Evolutionary conservation across 1,284 basidiomycete genomes (phyloP), one percentile per base, ranked within the genome.

Genomic region (Sphagnurus paluster): DNA sequence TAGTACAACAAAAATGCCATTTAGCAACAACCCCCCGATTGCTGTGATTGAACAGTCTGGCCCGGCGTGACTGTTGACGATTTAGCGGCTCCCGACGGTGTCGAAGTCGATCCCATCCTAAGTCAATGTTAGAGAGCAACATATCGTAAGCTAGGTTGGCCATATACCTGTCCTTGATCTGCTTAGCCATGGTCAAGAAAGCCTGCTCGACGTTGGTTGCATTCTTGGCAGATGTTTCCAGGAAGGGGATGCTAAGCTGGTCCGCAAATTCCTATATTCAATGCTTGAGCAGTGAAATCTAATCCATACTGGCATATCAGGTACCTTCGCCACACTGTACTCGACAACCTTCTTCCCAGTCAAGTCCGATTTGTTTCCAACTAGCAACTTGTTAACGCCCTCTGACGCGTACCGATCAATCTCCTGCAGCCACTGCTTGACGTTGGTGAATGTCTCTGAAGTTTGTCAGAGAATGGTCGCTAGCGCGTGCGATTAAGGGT

Each of bases 401-500:
- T 99, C 97, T 41, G 93, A 95, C 50, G 97, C 97, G 69, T 99
- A 98, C 62, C 96, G 87, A 75, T 99, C 97, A 62, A 99, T 99
- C 72, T 99, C 96, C 67, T 97, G 94, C 49, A 99, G 82, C 97
- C 97, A 99, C 68, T 98, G 94, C 79, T 99, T 99, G 67, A 99
- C 97, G 63, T 99, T 98, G 61, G 89, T 87, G 76, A 97, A 98
- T 13, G 94, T 95, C 63, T 98, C 94, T 94, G 44, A 7, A 32
- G 20, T 20, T 6, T 3, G 13, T 43, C 19, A 36, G 39, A 29
- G 6, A n/a, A 10, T 5, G n/a, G 4, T 21, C 24, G 4, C 13
- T 11, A 20, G 14, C 7, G 5, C 2, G 14, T 19, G 5, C 5
- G 11, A 44, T 2, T 5, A 8, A 6, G 5, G 6, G 25, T n/a